Evolutionary conservation across 768 basidiomycete species (phyloP).

Genomic region (Termitomyces sp.): DNA sequence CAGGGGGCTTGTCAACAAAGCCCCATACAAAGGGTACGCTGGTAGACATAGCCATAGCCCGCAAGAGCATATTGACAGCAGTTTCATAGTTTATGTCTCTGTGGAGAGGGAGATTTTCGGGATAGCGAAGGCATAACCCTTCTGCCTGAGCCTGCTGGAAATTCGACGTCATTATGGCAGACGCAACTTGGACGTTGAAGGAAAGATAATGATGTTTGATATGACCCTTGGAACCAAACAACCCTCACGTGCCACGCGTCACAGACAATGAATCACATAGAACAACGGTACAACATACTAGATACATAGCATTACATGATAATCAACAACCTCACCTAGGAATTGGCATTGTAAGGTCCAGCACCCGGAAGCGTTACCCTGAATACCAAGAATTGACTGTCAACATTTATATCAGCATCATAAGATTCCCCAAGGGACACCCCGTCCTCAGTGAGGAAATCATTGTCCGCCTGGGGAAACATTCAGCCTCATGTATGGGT

Average conservation of each 20-base stretch:
- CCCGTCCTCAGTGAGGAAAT: slow-evolving; percentile 54
- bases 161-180: slow-evolving; percentile 14
- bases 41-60: slow-evolving; percentile 51
- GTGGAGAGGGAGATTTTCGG: slow-evolving; percentile 58
- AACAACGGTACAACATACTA: no score
- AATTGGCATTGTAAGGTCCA: background rate
- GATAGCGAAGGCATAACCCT: slow-evolving; percentile 63
- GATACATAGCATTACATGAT: no score
- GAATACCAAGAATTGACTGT: slow-evolving; percentile 61
- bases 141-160: slow-evolving; percentile 49
- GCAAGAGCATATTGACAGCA: slow-evolving; percentile 55
- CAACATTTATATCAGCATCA: slow-evolving; percentile 49
- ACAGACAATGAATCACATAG: no score
- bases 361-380: slow-evolving; percentile 49
- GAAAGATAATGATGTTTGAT: background rate
- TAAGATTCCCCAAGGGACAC: slow-evolving; percentile 44
- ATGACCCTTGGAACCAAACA: background rate
- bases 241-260: background rate
- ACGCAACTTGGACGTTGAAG: background rate
- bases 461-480: slow-evolving; percentile 47
- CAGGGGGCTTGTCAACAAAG: slow-evolving; percentile 73
- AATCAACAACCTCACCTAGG: background rate
- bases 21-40: slow-evolving; percentile 64
- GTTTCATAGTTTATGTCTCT: slow-evolving; percentile 47
- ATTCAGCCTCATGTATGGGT: background rate